Evolutionary conservation across 1,139 yeast genomes (phyloP).

Genomic region (Candida sp.): DNA sequence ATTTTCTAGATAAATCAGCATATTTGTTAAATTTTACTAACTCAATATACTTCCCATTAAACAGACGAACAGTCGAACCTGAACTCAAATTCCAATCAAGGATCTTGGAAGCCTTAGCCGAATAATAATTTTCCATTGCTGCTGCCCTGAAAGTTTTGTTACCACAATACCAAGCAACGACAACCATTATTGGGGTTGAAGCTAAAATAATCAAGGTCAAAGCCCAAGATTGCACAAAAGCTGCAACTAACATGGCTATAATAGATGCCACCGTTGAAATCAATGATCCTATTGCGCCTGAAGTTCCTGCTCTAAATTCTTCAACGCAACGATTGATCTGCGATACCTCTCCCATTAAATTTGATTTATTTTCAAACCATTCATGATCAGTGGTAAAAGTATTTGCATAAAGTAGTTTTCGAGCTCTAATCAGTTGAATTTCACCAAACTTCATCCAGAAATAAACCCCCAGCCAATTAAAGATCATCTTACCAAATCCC

Average conservation of each 20-base stretch:
- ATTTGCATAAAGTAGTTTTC: slow-evolving; percentile 37
- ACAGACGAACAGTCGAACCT: slow-evolving; percentile 57
- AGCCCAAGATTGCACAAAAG: slow-evolving; percentile 81
- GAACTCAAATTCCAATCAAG: slow-evolving; percentile 70
- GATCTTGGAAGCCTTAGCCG: slow-evolving; percentile 56
- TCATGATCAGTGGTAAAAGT: slow-evolving; percentile 35
- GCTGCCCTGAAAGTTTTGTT: slow-evolving; percentile 48
- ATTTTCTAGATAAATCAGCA: slow-evolving; percentile 41
- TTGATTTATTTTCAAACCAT: slow-evolving; percentile 60
- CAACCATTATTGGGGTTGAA: slow-evolving; percentile 63
- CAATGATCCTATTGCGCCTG: slow-evolving; percentile 63
- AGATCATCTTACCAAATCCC: slow-evolving; percentile 51
- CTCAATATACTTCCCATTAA: slow-evolving; percentile 58
- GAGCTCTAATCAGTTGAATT: slow-evolving; percentile 56
- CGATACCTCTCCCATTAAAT: slow-evolving; percentile 59
- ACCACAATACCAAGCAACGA: slow-evolving; percentile 51
- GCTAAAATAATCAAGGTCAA: slow-evolving; percentile 74
- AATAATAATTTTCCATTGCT: slow-evolving; percentile 51
- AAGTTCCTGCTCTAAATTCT: slow-evolving; percentile 67
- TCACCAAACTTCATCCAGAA: slow-evolving; percentile 77
- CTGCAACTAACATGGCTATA: slow-evolving; percentile 56
- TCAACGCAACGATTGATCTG: slow-evolving; percentile 75
- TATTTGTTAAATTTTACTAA: slow-evolving; percentile 34
- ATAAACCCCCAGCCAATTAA: slow-evolving; percentile 54
- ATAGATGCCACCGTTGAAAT: slow-evolving; percentile 51